Base-by-base conservation (phyloP, 83 land plant genomes). In the Thuja plicata region DNA sequence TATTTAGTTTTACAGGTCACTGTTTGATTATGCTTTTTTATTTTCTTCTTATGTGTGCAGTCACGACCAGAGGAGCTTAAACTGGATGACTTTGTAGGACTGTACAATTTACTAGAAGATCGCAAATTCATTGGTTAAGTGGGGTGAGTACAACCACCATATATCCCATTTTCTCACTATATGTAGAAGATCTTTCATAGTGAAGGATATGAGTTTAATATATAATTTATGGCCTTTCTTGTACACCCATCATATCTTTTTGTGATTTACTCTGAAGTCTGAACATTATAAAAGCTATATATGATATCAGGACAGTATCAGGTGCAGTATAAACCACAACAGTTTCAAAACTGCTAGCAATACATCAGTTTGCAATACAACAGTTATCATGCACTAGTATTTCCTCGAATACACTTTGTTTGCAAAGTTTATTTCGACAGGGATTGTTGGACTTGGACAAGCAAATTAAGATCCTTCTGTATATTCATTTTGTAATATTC, bases 61-160 rank as follows among this genome's bases (percentile, higher is more conserved):
- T 87, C 99, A 77, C 94, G 99, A 73, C 97, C 99, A 35, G 96
- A 88, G 52, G 98, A 98, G 87, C 97, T 98, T 13, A 93, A 95
- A 34, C 85, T 98, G 88, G 96, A 95, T 74, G 96, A 98, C 89
- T 98, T 98, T 90, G 99, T 98, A 87, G 94, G 88, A 34, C 70
- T 98, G 73, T 95, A 93, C 81, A 93, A 90, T 88, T 87, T 74
- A 17, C 90, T 90, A 78, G 24, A 8, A 32, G 48, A 43, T 32
- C 70, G 13, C 10, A 71, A 71, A n/a, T n/a, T 8, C 35, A 0
- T 71, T 71, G 35, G 24, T 60, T 60, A 60, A 21, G 21, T 60
- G 21, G 19, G 24, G 66, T 60, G 66, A 60, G 5, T 60, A 60
- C 27, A 17, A 60, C 66, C 66, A 60, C 66, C 66, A 17, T 19